Conservation (phyloP, 2,329 filamentous ascomycete genomes). For the Phaeomoniella chlamydospora region DNA sequence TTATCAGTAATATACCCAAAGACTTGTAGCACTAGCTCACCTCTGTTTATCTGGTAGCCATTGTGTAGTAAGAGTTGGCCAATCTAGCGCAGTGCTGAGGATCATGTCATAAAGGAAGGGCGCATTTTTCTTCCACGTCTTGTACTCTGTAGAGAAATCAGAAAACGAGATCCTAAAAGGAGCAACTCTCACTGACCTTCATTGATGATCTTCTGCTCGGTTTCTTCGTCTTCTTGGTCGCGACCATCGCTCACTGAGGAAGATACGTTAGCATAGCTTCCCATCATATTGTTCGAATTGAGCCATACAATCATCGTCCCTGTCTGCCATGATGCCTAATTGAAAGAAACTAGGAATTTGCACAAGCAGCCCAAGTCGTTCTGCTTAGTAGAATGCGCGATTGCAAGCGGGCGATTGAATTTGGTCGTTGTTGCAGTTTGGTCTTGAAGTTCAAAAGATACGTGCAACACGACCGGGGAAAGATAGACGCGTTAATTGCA, state of each 20-base stretch:
- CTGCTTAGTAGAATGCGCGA: no score
- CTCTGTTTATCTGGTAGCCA: slow-evolving; percentile 95
- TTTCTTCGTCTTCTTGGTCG: slow-evolving; percentile 57
- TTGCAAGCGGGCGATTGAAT: no score
- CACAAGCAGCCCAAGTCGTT: not conserved
- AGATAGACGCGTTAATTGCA: not conserved
- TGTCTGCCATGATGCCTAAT: slow-evolving; percentile 10
- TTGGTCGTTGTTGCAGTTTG: no score
- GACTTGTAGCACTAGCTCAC: no score
- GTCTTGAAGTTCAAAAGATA: no score
- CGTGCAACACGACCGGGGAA: not conserved
- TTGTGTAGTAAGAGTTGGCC: slow-evolving; percentile 93
- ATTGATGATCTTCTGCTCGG: slow-evolving; percentile 79
- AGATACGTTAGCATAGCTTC: slow-evolving; percentile 2
- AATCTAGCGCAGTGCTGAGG: slow-evolving; percentile 83
- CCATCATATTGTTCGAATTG: slow-evolving; percentile 1
- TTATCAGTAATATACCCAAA: slow-evolving; percentile 2
- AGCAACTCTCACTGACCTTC: slow-evolving; percentile 43
- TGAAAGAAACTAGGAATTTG: not conserved
- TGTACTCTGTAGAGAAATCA: slow-evolving; percentile 57
- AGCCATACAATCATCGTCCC: slow-evolving; percentile 13
- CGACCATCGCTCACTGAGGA: slow-evolving; percentile 10
- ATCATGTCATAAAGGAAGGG: slow-evolving; percentile 98
- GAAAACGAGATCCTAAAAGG: not conserved
- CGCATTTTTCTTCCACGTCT: slow-evolving; percentile 99